Percentiles rank a stretch among this genome's conserved stretches.
phyloP scores from a whole-genome alignment of 1,284 basidiomycete genomes.

The Singerocomus inundabilis region DNA sequence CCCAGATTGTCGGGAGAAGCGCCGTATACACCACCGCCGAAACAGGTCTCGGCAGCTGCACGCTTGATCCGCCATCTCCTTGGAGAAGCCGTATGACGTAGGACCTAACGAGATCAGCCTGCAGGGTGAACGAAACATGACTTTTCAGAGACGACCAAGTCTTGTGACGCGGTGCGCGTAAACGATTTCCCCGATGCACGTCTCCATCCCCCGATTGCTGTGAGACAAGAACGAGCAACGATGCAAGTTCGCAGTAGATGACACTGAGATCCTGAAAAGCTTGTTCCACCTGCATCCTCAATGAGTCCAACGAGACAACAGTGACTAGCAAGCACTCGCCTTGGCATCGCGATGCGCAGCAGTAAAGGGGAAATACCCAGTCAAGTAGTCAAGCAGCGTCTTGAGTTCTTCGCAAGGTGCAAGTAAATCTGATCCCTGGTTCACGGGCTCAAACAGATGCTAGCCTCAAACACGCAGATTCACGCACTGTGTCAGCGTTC shows the following conservation, averaged over 20 bases:
- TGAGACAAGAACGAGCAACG: constrained; percentile 55
- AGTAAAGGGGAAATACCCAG: constrained; percentile 81
- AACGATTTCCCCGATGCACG: constrained; percentile 9
- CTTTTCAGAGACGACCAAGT: constrained; percentile 7
- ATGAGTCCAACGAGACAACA: constrained; percentile 2
- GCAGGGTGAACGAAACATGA: constrained; percentile 34
- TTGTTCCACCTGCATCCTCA: constrained; percentile 49
- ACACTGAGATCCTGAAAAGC: constrained; percentile 70
- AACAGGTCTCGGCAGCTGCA: constrained; percentile 47
- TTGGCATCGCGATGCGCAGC: constrained; percentile 51
- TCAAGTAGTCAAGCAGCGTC: constrained; percentile 68
- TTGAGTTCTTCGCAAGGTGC: constrained; percentile 47
- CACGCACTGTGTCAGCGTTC: constrained; percentile 26
- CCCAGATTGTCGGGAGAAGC: constrained; percentile 83
- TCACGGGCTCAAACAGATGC: constrained; percentile 4
- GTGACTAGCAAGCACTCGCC: constrained; percentile 36
- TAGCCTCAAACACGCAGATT: not conserved
- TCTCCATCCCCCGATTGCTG: constrained; percentile 10
- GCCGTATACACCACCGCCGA: constrained; percentile 63
- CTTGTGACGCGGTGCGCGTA: constrained; percentile 6
- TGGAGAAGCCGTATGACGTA: constrained; percentile 71
- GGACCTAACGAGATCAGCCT: constrained; percentile 56
- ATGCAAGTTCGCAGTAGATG: constrained; percentile 72
- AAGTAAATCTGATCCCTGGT: constrained; percentile 25
- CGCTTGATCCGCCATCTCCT: constrained; percentile 46